Conservation (phyloP, 169 alveolate species). For the Plasmodium malariae region DNA sequence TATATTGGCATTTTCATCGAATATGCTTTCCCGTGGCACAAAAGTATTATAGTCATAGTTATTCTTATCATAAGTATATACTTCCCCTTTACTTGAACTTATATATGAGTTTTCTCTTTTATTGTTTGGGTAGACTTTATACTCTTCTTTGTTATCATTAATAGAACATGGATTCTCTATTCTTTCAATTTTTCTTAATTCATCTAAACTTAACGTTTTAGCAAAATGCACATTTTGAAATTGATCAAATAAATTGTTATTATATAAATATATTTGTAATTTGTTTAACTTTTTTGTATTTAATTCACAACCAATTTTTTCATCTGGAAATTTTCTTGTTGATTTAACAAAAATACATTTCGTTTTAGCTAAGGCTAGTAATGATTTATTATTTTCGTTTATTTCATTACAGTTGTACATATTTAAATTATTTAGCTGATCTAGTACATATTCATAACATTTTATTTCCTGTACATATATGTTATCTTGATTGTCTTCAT, state of each 20-base stretch:
- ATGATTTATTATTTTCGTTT: constrained; percentile 85
- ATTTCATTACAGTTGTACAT: constrained; percentile 82
- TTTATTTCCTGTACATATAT: constrained; percentile 79
- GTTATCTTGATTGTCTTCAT: constrained; percentile 21
- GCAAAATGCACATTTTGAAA: constrained; percentile 44
- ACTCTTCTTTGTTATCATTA: constrained; percentile 25
- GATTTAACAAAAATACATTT: constrained; percentile 86
- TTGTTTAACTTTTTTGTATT: constrained; percentile 77
- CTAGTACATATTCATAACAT: constrained; percentile 84
- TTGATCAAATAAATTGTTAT: constrained; percentile 62
- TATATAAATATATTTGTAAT: constrained; percentile 73
- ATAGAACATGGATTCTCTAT: constrained; percentile 80
- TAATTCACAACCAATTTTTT: constrained; percentile 83
- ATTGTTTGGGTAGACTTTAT: background rate
- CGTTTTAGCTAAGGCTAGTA: constrained; percentile 87
- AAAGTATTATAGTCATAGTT: background rate
- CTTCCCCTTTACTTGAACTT: background rate
- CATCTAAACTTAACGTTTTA: constrained; percentile 47
- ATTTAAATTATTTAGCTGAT: constrained; percentile 82
- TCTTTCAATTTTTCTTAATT: constrained; percentile 69
- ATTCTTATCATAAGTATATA: background rate
- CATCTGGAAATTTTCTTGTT: constrained; percentile 82
- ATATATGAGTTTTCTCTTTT: background rate
- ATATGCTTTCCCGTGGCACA: background rate
- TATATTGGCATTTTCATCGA: constrained; percentile 6